Evolutionary conservation across 129 eudicot genomes (phyloP).

Genomic region (Kitagawia praeruptora): DNA sequence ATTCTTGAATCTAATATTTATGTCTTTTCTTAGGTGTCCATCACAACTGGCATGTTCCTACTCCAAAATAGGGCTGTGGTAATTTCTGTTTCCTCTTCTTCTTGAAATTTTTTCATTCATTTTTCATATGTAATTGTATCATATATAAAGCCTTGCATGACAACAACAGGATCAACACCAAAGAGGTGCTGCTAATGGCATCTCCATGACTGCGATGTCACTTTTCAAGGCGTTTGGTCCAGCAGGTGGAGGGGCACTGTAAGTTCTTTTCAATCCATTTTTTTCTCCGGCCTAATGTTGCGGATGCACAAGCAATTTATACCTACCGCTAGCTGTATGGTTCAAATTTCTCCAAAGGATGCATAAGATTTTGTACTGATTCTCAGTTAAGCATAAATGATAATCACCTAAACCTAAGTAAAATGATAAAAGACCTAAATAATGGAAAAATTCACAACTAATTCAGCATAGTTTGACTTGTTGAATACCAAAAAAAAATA

Average conservation of each 20-base stretch:
- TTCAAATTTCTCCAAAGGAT: background rate
- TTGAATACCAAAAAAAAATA: background rate
- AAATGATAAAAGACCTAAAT: background rate
- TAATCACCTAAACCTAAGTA: background rate
- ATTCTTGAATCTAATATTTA: background rate
- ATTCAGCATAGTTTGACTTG: background rate
- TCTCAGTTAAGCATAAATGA: background rate
- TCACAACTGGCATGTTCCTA: constrained; percentile 53
- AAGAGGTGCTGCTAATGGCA: constrained; percentile 93
- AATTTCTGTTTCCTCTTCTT: constrained; percentile 12
- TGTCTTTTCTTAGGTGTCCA: constrained; percentile 32
- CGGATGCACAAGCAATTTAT: background rate
- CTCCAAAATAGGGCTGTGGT: constrained; percentile 90
- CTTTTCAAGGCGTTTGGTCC: constrained; percentile 53
- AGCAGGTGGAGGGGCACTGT: constrained; percentile 60
- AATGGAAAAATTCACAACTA: background rate
- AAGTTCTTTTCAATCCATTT: constrained; percentile 17
- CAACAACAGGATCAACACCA: constrained; percentile 61
- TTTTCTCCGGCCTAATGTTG: background rate
- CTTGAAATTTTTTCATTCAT: background rate
- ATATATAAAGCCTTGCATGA: background rate
- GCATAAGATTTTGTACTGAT: background rate
- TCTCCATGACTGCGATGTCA: constrained; percentile 49
- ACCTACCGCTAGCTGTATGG: background rate
- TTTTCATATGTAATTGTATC: background rate